Conservation (phyloP, 1,284 basidiomycete species). For the Irpex sp. region DNA sequence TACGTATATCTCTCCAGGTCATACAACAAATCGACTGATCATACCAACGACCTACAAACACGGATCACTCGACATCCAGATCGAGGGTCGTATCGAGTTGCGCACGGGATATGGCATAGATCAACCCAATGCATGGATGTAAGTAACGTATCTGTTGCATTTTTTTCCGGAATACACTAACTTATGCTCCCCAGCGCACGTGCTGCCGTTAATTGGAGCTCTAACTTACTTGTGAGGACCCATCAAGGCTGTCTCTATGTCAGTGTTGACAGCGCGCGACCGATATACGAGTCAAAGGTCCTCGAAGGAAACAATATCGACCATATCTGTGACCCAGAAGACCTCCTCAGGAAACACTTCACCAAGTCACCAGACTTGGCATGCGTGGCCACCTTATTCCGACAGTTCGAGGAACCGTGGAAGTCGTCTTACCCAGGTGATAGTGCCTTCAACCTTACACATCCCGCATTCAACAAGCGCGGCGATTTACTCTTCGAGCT, state of each 20-base stretch:
- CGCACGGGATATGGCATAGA: conserved; percentile 8
- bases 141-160: neutral
- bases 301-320: conserved; percentile 7
- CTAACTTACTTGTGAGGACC: neutral
- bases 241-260: conserved; percentile 1
- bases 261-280: neutral
- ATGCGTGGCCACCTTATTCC: conserved; percentile 31
- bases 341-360: conserved; percentile 29
- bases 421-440: conserved; percentile 33
- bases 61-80: conserved; percentile 25
- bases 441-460: conserved; percentile 33
- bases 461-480: conserved; percentile 38
- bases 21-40: conserved; percentile 28
- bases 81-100: conserved; percentile 29
- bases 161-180: neutral
- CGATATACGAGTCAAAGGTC: neutral
- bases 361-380: conserved; percentile 30
- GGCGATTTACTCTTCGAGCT: conserved; percentile 43
- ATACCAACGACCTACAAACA: conserved; percentile 27
- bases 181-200: neutral
- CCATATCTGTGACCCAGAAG: conserved; percentile 19
- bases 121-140: conserved; percentile 9
- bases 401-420: conserved; percentile 38
- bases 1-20: conserved; percentile 21
- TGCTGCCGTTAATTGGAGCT: neutral